A percentile compares a stretch with the other conserved stretches of the same genome.
These are phyloP conservation scores for Pleurotus ostreatus DNA, from an alignment of 768 basidiomycete genomes.

Conservation along the genomic window DNA sequence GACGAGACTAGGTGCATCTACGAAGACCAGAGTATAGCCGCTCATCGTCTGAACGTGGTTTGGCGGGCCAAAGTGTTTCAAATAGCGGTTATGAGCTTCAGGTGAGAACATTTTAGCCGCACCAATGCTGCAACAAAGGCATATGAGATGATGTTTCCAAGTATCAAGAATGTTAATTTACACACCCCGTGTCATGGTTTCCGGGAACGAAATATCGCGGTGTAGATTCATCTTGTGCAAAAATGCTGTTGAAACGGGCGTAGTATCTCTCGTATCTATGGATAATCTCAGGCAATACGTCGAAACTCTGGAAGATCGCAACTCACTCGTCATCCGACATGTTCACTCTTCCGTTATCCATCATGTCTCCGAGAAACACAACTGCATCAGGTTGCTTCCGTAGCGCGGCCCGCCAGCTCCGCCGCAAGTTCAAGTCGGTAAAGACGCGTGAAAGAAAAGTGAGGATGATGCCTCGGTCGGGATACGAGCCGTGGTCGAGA, in stretches of 20 bases:
- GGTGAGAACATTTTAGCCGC: constrained; percentile 39
- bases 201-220: constrained; percentile 78
- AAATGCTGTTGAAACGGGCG: constrained; percentile 66
- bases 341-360: constrained; percentile 73
- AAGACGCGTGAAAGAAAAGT: constrained; percentile 59
- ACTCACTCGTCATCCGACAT: constrained; percentile 71
- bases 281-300: constrained; percentile 1
- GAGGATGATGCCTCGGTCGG: constrained; percentile 48
- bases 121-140: constrained; percentile 40
- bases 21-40: constrained; percentile 67
- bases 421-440: constrained; percentile 80
- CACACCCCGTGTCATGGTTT: constrained; percentile 86
- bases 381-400: constrained; percentile 63
- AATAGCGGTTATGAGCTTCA: constrained; percentile 52
- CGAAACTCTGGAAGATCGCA: constrained; percentile 2
- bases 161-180: constrained; percentile 14
- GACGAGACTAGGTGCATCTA: constrained; percentile 70
- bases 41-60: constrained; percentile 61
- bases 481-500: constrained; percentile 72
- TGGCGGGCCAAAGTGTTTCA: constrained; percentile 70
- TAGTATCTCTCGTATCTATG: constrained; percentile 73
- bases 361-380: constrained; percentile 88
- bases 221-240: constrained; percentile 40
- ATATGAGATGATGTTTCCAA: constrained; percentile 19
- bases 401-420: constrained; percentile 73